Base-by-base conservation (phyloP, 2,329 filamentous ascomycete species). In the Elsinoe fawcettii region DNA sequence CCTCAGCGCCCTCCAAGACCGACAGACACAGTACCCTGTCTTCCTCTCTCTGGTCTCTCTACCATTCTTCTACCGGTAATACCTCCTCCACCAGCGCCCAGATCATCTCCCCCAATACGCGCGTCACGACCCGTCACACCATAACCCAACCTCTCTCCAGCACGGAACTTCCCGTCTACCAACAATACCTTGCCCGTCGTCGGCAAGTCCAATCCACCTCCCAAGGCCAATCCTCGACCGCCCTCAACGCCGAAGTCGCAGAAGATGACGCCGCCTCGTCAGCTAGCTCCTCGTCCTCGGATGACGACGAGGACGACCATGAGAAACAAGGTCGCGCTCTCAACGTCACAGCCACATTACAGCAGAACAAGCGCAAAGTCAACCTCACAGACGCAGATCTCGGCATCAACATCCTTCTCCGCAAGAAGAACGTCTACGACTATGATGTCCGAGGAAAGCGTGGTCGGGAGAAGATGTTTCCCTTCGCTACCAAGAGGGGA, bases 251-350 rank as follows among this genome's bases (percentile, higher is more conserved):
- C 14, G 67, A 67, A 30, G 56, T 65, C 27, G 60, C 60, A 9
- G 66, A 63, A 20, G 90, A 95, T 62, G 91, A 95, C 64, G 49
- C 25, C 14, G 86, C 86, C 56, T 91, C 87, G 1, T 90, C 90
- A 0, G 90, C 91, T 60, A 91, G 88, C 0, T 92, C 88, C 0
- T 88, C 90, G 1, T 85, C 87, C 51, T 92, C 89, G 0, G 91
- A 96, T 64, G 90, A 93, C 61, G 91, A 90, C 0, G 91, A 93
- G 61, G 91, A 90, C 0, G 91, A 96, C 61, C 84, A 85, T 23
- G 89, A 95, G 65, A 88, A 95, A 61, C 92, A 96, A 72, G 92
- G 92, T 59, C 90, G 92, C 67, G 88, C 90, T 5, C 76, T 99
- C 34, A 97, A 95, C 62, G 85, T 93, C 5, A 91, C 91, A 0